Percentiles rank a stretch among this genome's conserved stretches.
phyloP scores from a whole-genome alignment of 2,329 filamentous ascomycete species.

The Calonectria montana region DNA sequence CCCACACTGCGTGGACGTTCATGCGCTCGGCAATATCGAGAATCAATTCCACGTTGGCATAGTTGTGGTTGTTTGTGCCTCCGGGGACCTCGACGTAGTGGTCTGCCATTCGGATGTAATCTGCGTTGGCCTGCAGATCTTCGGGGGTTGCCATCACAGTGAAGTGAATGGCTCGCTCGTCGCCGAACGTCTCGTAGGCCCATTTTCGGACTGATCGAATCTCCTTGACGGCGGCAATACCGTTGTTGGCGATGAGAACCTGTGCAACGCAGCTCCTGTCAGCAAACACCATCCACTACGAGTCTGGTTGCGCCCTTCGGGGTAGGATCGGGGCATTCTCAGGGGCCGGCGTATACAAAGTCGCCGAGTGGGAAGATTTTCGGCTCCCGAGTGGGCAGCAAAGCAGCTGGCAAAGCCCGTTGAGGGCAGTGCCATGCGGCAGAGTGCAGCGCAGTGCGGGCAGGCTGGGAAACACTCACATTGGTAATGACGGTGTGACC shows the following conservation, averaged over 20 bases:
- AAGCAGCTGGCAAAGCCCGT: background rate
- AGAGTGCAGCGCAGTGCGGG: background rate
- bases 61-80: constrained; percentile 99
- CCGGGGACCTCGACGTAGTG: constrained; percentile 99
- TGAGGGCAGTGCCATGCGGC: background rate
- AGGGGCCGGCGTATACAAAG: constrained; percentile 6
- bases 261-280: constrained; percentile 51
- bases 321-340: background rate
- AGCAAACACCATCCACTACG: constrained; percentile 10
- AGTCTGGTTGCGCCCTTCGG: background rate
- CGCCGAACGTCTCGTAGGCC: constrained; percentile 99
- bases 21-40: constrained; percentile 98
- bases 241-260: constrained; percentile 99
- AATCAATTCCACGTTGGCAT: constrained; percentile 99
- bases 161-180: constrained; percentile 98
- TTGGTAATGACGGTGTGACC: constrained; percentile 99
- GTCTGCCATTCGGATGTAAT: constrained; percentile 99
- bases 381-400: background rate
- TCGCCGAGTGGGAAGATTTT: background rate
- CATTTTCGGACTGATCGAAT: constrained; percentile 99
- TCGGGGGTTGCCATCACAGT: constrained; percentile 99
- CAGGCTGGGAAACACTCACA: constrained; percentile 65
- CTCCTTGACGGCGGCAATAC: constrained; percentile 99
- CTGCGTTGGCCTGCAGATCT: constrained; percentile 95
- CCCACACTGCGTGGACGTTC: constrained; percentile 98